Base-by-base conservation (phyloP, 768 basidiomycete genomes). In the Lepiota brunneoincarnata region DNA sequence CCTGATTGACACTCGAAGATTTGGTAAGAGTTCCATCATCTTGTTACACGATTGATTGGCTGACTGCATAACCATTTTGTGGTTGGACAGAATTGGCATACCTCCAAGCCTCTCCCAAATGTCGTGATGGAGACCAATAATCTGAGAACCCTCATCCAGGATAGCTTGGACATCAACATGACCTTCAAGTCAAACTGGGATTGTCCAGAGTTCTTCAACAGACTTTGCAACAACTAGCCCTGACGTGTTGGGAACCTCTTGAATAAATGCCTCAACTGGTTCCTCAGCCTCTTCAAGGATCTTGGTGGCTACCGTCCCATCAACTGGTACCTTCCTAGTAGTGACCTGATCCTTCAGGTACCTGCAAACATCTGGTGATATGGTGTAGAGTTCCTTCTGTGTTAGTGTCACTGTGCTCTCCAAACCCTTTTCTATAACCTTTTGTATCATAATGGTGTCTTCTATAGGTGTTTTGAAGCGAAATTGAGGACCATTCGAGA, bases 1-100 rank as follows among this genome's bases (percentile, higher is more conserved):
- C 63, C 59, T n/a, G 6, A 63, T 51, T 7, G 34, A 24, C 12
- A 62, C 50, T 14, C 41, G 41, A 15, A 65, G 44, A 31, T 63
- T 54, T 4, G 40, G 57, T 3, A 63, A 17, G 9, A 64, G 56
- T 0, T 61, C 64, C 14, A 59, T 56, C 0, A 61, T 61, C 2
- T 34, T 20, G 17, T 60, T 47, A 6, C 23, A 55, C 0, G 58
- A 41, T 1, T 20, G n/a, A 36, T 65, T 63, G 1, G 64, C 62
- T n/a, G 62, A 60, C 20, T 63, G 55, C 58, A 65, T 63, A 14
- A 48, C 9, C 53, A 65, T 58, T 1, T 47, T 24, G 14, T 62
- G 52, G 37, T 62, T 58, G 0, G 57, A 49, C 0, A 54, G 44
- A 2, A 62, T 11, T 0, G 55, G 59, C 4, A 59, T 11, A 0